These are phyloP conservation scores for Arthrobotrys musiformis DNA, from an alignment of 2,329 filamentous ascomycete species.

Conservation along the genomic window DNA sequence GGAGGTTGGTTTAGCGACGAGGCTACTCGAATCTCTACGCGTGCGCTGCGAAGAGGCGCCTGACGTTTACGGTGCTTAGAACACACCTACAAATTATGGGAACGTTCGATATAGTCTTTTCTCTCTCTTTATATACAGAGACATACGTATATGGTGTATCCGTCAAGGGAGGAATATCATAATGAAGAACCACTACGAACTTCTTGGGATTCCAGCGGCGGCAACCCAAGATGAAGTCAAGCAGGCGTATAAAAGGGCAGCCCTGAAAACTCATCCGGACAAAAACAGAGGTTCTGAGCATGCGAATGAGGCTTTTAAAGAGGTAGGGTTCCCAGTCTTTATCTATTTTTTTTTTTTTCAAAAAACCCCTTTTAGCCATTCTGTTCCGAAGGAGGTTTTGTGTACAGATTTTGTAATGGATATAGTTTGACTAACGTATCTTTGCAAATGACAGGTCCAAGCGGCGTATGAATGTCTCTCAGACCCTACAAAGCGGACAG, in stretches of 20 bases:
- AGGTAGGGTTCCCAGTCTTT: not conserved
- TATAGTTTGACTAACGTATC: not conserved
- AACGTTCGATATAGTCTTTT: no score
- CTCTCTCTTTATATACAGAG: no score
- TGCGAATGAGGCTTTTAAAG: constrained; percentile 23
- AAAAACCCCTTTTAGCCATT: no score
- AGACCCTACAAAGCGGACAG: not conserved
- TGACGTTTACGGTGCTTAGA: no score
- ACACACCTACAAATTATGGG: no score
- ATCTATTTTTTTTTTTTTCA: not conserved
- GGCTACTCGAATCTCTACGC: no score
- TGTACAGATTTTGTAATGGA: no score
- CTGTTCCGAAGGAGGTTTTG: no score
- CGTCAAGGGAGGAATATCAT: not conserved
- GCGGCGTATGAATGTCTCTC: constrained; percentile 34
- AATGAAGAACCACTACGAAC: constrained; percentile 16
- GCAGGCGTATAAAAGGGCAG: not conserved
- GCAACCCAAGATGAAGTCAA: constrained; percentile 10
- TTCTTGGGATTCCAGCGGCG: not conserved
- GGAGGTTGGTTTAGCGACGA: no score
- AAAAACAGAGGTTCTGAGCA: constrained; percentile 2
- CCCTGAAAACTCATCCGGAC: constrained; percentile 16
- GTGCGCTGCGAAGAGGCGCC: no score
- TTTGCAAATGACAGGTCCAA: not conserved
- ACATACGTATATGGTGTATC: no score